These are phyloP conservation scores for Rhodotorula mucilaginosa DNA, from an alignment of 1,284 basidiomycete genomes.

Conservation along the genomic window DNA sequence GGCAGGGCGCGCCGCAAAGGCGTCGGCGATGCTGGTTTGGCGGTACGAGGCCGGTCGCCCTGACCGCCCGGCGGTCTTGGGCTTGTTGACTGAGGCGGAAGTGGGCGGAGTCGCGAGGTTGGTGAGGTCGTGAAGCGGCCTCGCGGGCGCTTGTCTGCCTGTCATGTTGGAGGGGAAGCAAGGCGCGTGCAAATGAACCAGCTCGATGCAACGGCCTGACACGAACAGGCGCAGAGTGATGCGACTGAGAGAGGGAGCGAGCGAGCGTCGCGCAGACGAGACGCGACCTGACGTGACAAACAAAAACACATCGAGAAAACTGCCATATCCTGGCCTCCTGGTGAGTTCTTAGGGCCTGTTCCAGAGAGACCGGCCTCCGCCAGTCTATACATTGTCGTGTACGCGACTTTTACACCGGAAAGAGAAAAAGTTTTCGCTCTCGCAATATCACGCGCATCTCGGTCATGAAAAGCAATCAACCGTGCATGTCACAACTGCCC, in stretches of 20 bases:
- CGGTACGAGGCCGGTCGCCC: slow-evolving; percentile 16
- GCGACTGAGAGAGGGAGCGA: not conserved
- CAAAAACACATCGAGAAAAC: too few species aligned
- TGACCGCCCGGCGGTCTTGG: not conserved
- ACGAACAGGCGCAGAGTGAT: not conserved
- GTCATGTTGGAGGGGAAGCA: not conserved
- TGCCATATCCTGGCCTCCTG: too few species aligned
- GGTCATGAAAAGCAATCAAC: too few species aligned
- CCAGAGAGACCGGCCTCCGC: too few species aligned
- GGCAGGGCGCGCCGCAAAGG: slow-evolving; percentile 15
- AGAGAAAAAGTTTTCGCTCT: too few species aligned
- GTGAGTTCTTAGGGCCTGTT: too few species aligned
- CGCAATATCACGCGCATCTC: too few species aligned
- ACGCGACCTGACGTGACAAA: not conserved
- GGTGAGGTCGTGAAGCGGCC: slow-evolving; percentile 1
- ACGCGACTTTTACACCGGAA: too few species aligned
- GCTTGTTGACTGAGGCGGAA: not conserved
- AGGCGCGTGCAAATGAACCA: not conserved
- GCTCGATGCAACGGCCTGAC: too few species aligned
- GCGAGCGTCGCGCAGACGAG: too few species aligned
- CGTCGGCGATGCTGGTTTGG: slow-evolving; percentile 32
- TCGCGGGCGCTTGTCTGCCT: not conserved
- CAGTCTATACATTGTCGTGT: too few species aligned
- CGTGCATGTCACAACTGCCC: too few species aligned
- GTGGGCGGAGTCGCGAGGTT: not conserved